Evolutionary conservation across 352 stramenopile species (phyloP).

Genomic region (Pythium rhizo-oryzae): DNA sequence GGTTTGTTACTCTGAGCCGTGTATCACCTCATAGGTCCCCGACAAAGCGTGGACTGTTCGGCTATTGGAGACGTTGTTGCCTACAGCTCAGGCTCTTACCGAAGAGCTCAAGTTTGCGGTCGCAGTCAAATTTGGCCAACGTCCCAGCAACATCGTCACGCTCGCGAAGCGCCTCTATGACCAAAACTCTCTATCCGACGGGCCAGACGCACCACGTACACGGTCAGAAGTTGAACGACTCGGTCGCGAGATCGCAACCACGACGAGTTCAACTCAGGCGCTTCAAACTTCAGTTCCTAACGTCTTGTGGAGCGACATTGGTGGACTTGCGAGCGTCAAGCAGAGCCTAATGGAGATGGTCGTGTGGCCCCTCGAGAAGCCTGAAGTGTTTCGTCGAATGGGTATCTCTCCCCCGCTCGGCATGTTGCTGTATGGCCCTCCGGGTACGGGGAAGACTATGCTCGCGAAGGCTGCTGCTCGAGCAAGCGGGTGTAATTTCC

Average conservation of each 20-base stretch:
- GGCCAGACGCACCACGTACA: constrained; percentile 18
- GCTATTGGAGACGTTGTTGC: constrained; percentile 50
- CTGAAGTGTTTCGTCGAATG: constrained; percentile 79
- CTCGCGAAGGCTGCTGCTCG: constrained; percentile 79
- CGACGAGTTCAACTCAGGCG: constrained; percentile 34
- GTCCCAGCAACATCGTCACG: constrained; percentile 66
- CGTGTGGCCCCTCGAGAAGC: constrained; percentile 83
- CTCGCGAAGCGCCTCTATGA: constrained; percentile 50
- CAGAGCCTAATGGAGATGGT: constrained; percentile 84
- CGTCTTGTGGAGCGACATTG: constrained; percentile 78
- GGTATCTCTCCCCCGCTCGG: constrained; percentile 77
- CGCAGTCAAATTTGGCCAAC: constrained; percentile 76
- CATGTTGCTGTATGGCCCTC: constrained; percentile 78
- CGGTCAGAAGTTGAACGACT: constrained; percentile 50
- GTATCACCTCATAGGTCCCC: constrained; percentile 40
- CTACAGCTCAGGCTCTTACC: constrained; percentile 33
- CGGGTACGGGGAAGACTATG: constrained; percentile 88
- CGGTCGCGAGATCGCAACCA: constrained; percentile 49
- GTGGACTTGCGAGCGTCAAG: constrained; percentile 69
- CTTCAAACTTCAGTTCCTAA: constrained; percentile 56
- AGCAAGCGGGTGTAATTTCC: constrained; percentile 83
- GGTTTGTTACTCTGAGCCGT: background rate
- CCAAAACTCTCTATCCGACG: background rate
- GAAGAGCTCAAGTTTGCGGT: constrained; percentile 58
- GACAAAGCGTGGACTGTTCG: constrained; percentile 57